These are phyloP conservation scores for Geum urbanum DNA, from an alignment of 306 rosid species.

Conservation along the genomic window DNA sequence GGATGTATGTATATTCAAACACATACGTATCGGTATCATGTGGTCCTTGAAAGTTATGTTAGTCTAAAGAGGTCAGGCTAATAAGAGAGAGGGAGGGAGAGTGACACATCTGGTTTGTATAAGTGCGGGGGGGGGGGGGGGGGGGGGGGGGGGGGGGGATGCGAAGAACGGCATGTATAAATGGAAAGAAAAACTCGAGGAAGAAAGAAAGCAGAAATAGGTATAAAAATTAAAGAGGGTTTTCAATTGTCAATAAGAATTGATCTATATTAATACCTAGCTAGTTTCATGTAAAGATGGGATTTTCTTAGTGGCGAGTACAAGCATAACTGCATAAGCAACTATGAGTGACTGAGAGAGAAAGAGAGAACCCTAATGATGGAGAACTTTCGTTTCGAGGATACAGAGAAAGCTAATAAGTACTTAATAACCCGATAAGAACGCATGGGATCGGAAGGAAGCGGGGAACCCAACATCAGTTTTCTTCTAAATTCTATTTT, in stretches of 20 bases:
- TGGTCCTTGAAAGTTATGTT: conserved; percentile 72
- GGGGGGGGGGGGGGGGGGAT: conserved; percentile 52
- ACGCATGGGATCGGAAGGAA: conserved; percentile 52
- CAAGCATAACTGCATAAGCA: conserved; percentile 48
- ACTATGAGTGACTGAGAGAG: conserved; percentile 13
- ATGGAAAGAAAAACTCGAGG: conserved; percentile 47
- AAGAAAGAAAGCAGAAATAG: conserved; percentile 3
- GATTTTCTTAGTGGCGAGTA: conserved; percentile 36
- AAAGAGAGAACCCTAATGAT: conserved; percentile 7
- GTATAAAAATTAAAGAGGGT: conserved; percentile 23
- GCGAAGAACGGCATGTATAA: conserved; percentile 64
- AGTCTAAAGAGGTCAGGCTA: conserved; percentile 45
- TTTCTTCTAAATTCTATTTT: neutral
- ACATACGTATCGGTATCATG: conserved; percentile 22
- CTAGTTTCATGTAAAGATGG: conserved; percentile 28
- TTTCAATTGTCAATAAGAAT: conserved; percentile 49
- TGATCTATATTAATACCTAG: conserved; percentile 31
- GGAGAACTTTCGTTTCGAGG: conserved; percentile 9
- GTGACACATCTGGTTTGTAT: conserved; percentile 3
- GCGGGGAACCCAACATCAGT: conserved; percentile 20
- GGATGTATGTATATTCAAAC: neutral
- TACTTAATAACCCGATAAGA: conserved; percentile 46
- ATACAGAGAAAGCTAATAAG: conserved; percentile 15
- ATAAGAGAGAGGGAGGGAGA: conserved; percentile 15
- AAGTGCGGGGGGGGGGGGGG: conserved; percentile 49